Evolutionary conservation across 208 protist genomes (phyloP), one percentile per base, ranked within the genome.

Genomic region (Herpetomonas tarakana): DNA sequence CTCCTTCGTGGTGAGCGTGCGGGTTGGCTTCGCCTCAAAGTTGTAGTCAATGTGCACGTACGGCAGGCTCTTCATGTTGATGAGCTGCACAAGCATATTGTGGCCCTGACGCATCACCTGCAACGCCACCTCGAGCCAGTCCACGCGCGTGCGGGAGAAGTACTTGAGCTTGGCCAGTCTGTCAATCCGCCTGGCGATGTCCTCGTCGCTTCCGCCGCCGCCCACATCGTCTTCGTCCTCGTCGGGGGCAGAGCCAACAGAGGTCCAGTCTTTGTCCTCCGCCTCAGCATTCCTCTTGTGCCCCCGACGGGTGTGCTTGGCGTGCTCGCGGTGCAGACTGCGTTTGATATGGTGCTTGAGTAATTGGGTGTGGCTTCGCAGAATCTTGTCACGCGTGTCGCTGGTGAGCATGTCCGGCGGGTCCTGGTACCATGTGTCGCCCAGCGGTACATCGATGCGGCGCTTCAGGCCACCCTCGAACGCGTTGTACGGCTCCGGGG

Each of bases 21-120:
- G 99, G 16, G 99, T 98, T 16, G 99, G 99, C 76, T 99, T 99
- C 27, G 99, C 88, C 76, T 99, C 99, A 89, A 99, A 99, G 87
- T 99, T 99, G 92, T 99, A 99, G 82, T 99, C 99, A 41, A 99
- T 94, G 81, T 99, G 99, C 19, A 99, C 88, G 78, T 99, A 99
- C 58, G 98, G 99, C 28, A 99, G 74, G 66, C 98, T 99, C 88
- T 99, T 99, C 67, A 99, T 88, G 76, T 99, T 99, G 78, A 99
- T 99, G 19, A 99, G 89, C 56, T 99, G 97, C 49, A 99, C 99
- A 16, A 99, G 92, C 98, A 99, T 99, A 84, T 99, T 99, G 86
- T 99, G 99, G 49, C 99, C 99, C 88, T 99, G 99, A 16, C 98
- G 71, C 78, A 98, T 98, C 26, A 99, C 77, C 93, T 99, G 99